Base-by-base conservation (phyloP, 768 basidiomycete genomes). In the Naganishia randhawae region DNA sequence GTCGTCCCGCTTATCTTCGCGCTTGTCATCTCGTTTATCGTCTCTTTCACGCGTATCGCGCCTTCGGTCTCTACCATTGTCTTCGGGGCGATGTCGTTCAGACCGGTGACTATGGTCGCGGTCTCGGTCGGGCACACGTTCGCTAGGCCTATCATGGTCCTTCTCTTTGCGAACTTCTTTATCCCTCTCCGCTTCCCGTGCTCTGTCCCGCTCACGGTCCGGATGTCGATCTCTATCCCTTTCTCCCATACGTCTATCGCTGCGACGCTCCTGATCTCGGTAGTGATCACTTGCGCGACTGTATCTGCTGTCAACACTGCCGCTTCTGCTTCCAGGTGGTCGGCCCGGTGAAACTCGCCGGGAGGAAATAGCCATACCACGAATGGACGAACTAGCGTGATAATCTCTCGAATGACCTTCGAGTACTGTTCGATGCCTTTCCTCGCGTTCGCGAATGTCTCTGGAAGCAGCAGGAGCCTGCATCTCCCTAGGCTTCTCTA, bases 221-320 rank as follows among this genome's bases (percentile, higher is more conserved):
- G 17, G 41, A 31, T 61, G 29, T 19, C 42, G 11, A 3, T 61
- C 54, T n/a, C 55, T 17, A 16, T 67, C 66, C 14, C 67, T 42
- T 25, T 68, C 67, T 32, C 37, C 37, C 11, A 35, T 31, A 29
- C 48, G 53, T 48, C 35, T 48, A 22, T 57, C 54, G 29, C 53
- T 48, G 9, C 63, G 63, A 9, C 66, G 52, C 6, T 67, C 66
- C 11, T 53, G 31, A 1, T 61, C 66, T 32, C 68, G 29, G 22
- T 54, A 50, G 7, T 14, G 35, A 11, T 42, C 52, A 25, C 68
- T 69, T 16, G 62, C 31, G 10, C 68, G 62, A 27, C 68, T 69
- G n/a, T 37, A 53, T 48, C 50, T 52, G 63, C 68, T 69, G 29
- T 69, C 68, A 16, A 64, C 68, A 42, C 68, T 69, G 7, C 53